phyloP scores from a whole-genome alignment of 2,329 filamentous ascomycete genomes.

The Leptographium lundbergii region DNA sequence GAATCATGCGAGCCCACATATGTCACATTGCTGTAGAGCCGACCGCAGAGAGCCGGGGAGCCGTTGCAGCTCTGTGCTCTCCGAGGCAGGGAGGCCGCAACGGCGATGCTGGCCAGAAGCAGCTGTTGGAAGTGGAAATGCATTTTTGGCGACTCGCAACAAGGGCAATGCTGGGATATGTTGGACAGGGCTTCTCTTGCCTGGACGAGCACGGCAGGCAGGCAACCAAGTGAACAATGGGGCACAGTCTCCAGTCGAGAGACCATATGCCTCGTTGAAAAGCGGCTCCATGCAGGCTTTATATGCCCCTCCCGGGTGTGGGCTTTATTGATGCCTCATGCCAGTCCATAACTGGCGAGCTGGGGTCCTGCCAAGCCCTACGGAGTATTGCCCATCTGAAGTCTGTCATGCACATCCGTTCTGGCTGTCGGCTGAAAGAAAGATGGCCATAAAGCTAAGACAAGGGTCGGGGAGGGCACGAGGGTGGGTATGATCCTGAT shows the following conservation, averaged over 20 bases:
- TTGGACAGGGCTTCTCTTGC: not conserved
- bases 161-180: not conserved
- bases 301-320: not conserved
- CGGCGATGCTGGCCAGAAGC: not conserved
- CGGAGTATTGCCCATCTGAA: not conserved
- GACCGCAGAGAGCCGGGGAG: constrained; percentile 38
- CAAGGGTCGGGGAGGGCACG: not conserved
- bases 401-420: not conserved
- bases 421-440: not conserved
- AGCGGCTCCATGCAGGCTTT: not conserved
- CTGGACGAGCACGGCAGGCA: not conserved
- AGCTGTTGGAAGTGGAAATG: not conserved
- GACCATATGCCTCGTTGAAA: not conserved
- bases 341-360: not conserved
- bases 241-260: not conserved
- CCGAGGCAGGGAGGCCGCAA: not conserved
- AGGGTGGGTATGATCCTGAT: not conserved
- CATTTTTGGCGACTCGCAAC: not conserved
- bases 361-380: not conserved
- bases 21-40: constrained; percentile 46
- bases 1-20: constrained; percentile 53
- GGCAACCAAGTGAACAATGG: not conserved
- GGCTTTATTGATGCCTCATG: not conserved
- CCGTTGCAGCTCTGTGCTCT: constrained; percentile 38
- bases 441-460: not conserved